Evolutionary conservation across 139 green algal genomes (phyloP).

Genomic region (Chlorella sp.): DNA sequence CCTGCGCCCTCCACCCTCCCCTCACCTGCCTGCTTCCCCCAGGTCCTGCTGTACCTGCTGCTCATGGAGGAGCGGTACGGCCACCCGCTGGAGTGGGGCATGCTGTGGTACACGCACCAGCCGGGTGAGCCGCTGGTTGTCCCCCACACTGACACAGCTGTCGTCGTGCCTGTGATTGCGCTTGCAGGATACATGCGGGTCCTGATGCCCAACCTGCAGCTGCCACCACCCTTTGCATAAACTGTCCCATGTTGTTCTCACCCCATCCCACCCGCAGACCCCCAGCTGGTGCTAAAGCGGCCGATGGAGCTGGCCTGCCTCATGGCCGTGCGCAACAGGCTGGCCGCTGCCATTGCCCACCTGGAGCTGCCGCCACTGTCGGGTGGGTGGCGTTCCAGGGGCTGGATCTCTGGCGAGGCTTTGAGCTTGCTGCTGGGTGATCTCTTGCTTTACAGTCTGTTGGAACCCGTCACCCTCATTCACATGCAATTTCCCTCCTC

Average conservation of each 20-base stretch:
- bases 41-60: slow-evolving; percentile 90
- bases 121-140: neutral
- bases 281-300: slow-evolving; percentile 36
- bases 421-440: too few species aligned
- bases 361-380: slow-evolving; percentile 54
- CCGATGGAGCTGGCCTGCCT: slow-evolving; percentile 65
- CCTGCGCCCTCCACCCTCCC: neutral
- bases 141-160: too few species aligned
- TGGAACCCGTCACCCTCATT: too few species aligned
- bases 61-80: slow-evolving; percentile 86
- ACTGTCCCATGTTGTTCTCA: too few species aligned
- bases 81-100: slow-evolving; percentile 50
- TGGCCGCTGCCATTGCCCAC: slow-evolving; percentile 67
- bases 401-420: neutral
- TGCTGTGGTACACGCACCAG: slow-evolving; percentile 79
- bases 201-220: too few species aligned
- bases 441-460: too few species aligned
- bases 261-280: too few species aligned
- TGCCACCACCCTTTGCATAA: too few species aligned
- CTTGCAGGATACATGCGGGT: too few species aligned
- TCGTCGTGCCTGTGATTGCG: too few species aligned
- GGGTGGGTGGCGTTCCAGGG: neutral
- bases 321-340: slow-evolving; percentile 64
- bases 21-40: slow-evolving; percentile 2
- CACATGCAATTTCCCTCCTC: too few species aligned